Conservation (phyloP, 2,329 filamentous ascomycete genomes). For the Fusarium sp. region DNA sequence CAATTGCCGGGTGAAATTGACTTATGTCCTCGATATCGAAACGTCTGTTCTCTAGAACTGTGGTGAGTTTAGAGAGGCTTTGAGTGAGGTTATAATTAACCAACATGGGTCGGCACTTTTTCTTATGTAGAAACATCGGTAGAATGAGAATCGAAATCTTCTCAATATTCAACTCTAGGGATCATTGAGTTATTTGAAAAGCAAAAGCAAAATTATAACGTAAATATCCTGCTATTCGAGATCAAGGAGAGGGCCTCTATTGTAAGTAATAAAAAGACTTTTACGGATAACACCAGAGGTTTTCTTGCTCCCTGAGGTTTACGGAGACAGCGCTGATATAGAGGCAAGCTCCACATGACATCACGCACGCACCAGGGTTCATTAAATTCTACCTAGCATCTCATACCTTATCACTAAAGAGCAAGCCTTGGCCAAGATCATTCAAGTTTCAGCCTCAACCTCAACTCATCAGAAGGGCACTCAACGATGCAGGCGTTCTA, state of each 20-base stretch:
- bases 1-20: background rate
- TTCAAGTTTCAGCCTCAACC: background rate
- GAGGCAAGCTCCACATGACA: slow-evolving; percentile 39
- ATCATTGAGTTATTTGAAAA: background rate
- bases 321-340: background rate
- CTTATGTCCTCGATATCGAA: background rate
- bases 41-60: background rate
- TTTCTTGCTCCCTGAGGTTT: no score
- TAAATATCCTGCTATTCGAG: background rate
- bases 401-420: background rate
- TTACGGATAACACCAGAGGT: background rate
- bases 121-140: background rate
- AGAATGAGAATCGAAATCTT: background rate
- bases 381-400: slow-evolving; percentile 2
- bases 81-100: background rate
- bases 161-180: background rate
- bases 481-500: slow-evolving; percentile 26
- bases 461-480: background rate
- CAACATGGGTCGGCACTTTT: background rate
- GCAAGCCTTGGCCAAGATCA: slow-evolving; percentile 2
- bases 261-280: background rate
- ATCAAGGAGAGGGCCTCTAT: background rate
- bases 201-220: background rate
- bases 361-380: slow-evolving; percentile 33
- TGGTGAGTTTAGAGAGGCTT: background rate